Base-by-base conservation (phyloP, 306 rosid genomes). In the Oemleria cerasiformis region DNA sequence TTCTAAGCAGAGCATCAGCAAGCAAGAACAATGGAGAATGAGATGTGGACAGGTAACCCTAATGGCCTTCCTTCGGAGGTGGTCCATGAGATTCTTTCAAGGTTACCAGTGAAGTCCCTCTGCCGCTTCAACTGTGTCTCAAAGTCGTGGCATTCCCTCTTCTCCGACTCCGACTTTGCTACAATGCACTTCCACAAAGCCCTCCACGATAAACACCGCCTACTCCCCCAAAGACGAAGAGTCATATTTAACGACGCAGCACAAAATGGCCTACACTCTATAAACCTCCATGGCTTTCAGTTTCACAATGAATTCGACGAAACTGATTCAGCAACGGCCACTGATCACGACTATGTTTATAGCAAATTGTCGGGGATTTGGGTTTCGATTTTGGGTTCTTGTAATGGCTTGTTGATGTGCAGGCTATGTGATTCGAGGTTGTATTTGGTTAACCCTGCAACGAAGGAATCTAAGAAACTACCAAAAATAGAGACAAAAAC, bases 361-460 rank as follows among this genome's bases (percentile, higher is more conserved):
- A 17, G 23, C 11, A 20, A 17, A 50, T 8, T 50, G 56, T 7
- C 23, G 5, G 56, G 56, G 16, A 0, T 50, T 50, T 50, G 3
- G 4, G 56, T 50, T 17, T 50, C 56, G 0, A 2, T 17, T 1
- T 50, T 50, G 23, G 2, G 56, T 50, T 63, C 48, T 5, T 41
- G 51, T n/a, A 11, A 41, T 12, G 38, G 30, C 49, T 6, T 61
- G 25, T 9, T 63, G 45, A 12, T 63, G 8, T 20, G 23, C n/a
- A 23, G 19, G 49, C 6, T 63, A 19, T 41, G 34, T 20, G 25
- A 41, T 11, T 2, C 5, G 17, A 7, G 45, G 50, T 42, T 64
- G 21, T 64, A 64, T 42, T 64, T 64, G 68, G 12, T 20, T 42
- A 43, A 64, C 38, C 68, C 39, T 1, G 48, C 53, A 21, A 64